A percentile compares a stretch with the other conserved stretches of the same genome.
phyloP scores from a whole-genome alignment of 805 yeast species.

The Saccharomycopsis sp. region DNA sequence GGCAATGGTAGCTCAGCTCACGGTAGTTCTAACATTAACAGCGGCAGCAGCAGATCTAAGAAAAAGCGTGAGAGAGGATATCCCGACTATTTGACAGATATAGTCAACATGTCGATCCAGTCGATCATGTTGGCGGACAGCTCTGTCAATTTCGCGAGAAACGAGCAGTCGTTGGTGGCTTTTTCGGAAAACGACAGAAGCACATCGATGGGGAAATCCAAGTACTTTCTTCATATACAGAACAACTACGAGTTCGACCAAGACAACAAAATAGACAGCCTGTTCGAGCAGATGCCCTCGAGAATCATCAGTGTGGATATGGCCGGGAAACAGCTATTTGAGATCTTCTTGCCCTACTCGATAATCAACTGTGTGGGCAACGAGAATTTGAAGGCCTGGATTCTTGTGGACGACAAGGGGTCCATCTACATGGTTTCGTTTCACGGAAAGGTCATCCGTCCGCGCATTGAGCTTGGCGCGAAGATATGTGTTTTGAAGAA shows the following conservation, averaged over 20 bases:
- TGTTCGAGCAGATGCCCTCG: conserved; percentile 27
- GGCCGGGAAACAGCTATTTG: conserved; percentile 32
- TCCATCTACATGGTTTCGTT: conserved; percentile 30
- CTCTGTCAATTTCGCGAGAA: conserved; percentile 25
- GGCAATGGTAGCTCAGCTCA: neutral
- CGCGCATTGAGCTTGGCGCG: conserved; percentile 39
- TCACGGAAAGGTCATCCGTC: conserved; percentile 31
- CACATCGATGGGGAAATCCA: neutral
- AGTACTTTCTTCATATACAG: conserved; percentile 15
- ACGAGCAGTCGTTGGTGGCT: conserved; percentile 25
- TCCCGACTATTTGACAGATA: conserved; percentile 14
- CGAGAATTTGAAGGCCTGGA: conserved; percentile 39
- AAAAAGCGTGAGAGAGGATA: conserved; percentile 9
- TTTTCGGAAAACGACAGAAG: conserved; percentile 28
- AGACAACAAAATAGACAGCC: conserved; percentile 29
- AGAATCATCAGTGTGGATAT: conserved; percentile 31
- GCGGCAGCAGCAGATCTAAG: neutral
- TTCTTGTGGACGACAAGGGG: conserved; percentile 37
- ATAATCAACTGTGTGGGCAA: conserved; percentile 38
- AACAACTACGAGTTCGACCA: conserved; percentile 27
- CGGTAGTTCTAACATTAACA: neutral
- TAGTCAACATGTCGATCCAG: conserved; percentile 12
- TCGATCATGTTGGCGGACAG: conserved; percentile 8
- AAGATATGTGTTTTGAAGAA: conserved; percentile 41
- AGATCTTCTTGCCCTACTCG: conserved; percentile 36